A percentile compares a stretch with the other conserved stretches of the same genome.
Evolutionary conservation across 352 stramenopile genomes (phyloP).

Genomic region (Peronospora tabacina): DNA sequence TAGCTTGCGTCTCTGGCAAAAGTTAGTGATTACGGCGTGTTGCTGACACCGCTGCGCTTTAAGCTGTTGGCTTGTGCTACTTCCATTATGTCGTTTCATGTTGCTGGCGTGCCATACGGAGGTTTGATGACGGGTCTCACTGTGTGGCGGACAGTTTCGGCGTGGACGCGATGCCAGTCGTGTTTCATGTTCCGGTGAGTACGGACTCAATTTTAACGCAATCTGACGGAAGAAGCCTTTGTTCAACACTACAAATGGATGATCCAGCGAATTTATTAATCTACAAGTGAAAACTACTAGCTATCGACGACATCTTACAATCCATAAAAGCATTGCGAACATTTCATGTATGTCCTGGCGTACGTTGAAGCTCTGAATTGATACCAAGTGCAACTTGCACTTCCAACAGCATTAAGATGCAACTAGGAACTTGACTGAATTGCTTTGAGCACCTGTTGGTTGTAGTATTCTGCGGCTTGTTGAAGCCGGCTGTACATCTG

Average conservation of each 20-base stretch:
- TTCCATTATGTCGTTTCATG: conserved; percentile 59
- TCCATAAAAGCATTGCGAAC: not conserved
- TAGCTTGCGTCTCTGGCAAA: conserved; percentile 70
- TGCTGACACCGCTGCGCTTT: conserved; percentile 52
- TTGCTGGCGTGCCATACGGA: conserved; percentile 63
- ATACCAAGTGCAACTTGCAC: too few species aligned
- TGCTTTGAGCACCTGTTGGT: conserved; percentile 46
- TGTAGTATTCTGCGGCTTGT: conserved; percentile 60
- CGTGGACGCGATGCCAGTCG: conserved; percentile 40
- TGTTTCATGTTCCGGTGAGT: conserved; percentile 64
- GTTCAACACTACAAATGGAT: too few species aligned
- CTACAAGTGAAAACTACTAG: not conserved
- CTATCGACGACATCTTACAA: not conserved
- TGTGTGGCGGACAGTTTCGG: conserved; percentile 62
- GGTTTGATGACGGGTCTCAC: conserved; percentile 75
- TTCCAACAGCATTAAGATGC: not conserved
- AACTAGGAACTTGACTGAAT: conserved; percentile 30
- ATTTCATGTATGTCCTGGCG: too few species aligned
- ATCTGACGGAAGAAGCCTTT: too few species aligned
- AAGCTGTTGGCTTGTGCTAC: conserved; percentile 58
- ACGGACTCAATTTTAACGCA: conserved; percentile 50
- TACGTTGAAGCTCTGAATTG: too few species aligned
- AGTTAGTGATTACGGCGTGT: conserved; percentile 39
- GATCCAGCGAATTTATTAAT: not conserved
- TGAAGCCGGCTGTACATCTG: conserved; percentile 68